Conservation (phyloP, 352 stramenopile species). For the Phytopythium oedochilum region DNA sequence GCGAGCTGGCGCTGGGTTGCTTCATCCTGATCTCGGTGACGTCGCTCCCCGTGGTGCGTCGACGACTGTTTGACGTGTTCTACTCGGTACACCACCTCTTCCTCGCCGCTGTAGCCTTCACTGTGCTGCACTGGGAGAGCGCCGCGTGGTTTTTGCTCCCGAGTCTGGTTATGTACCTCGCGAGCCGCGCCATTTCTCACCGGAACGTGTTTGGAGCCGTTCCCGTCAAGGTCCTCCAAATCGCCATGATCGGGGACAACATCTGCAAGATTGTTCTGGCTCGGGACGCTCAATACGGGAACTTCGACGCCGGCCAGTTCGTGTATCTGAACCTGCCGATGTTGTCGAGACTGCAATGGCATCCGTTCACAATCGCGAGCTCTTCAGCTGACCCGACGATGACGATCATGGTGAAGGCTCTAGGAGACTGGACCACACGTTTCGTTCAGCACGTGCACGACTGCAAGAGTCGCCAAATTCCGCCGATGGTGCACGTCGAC, state of each 20-base stretch:
- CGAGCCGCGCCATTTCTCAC: conserved; percentile 27
- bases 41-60: conserved; percentile 30
- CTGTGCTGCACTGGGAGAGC: conserved; percentile 32
- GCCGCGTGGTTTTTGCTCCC: conserved; percentile 37
- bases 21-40: conserved; percentile 41
- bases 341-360: conserved; percentile 45
- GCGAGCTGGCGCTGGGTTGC: conserved; percentile 24
- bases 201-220: conserved; percentile 25
- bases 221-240: conserved; percentile 20
- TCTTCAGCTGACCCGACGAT: conserved; percentile 17
- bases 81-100: conserved; percentile 48
- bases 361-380: conserved; percentile 42
- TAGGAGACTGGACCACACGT: conserved; percentile 18
- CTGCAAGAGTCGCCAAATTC: conserved; percentile 13
- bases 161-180: conserved; percentile 30
- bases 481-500: conserved; percentile 23
- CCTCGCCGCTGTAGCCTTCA: conserved; percentile 33
- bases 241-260: conserved; percentile 16
- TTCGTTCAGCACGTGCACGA: conserved; percentile 11
- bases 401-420: conserved; percentile 20
- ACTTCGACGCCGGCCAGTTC: conserved; percentile 35
- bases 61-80: conserved; percentile 38
- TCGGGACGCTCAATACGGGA: conserved; percentile 6
- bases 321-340: conserved; percentile 39
- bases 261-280: conserved; percentile 33